phyloP scores from a whole-genome alignment of 805 yeast species.

The Candida sanyiensis region DNA sequence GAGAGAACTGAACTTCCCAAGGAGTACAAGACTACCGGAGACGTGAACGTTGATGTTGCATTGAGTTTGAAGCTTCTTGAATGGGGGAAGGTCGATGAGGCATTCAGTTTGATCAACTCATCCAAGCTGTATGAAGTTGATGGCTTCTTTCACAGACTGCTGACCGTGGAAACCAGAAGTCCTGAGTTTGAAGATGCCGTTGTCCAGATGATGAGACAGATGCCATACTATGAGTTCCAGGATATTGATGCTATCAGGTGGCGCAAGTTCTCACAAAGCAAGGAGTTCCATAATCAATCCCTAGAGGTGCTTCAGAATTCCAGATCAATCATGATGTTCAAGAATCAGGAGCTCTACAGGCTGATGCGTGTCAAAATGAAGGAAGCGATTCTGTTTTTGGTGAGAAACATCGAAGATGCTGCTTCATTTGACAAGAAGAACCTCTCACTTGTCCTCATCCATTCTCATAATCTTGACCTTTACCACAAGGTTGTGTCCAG shows the following conservation, averaged over 20 bases:
- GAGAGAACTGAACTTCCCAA: slow-evolving; percentile 12
- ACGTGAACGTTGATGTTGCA: slow-evolving; percentile 14
- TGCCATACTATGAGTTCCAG: slow-evolving; percentile 6
- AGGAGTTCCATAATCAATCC: slow-evolving; percentile 8
- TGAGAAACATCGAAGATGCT: neutral
- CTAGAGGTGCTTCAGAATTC: slow-evolving; percentile 4
- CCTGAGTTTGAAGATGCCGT: slow-evolving; percentile 3
- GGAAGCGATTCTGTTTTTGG: neutral
- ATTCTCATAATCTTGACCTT: neutral
- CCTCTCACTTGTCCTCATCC: neutral
- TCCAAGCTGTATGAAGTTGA: slow-evolving; percentile 5
- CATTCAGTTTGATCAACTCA: slow-evolving; percentile 8
- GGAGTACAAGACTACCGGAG: slow-evolving; percentile 14
- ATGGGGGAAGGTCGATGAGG: slow-evolving; percentile 5
- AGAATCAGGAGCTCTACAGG: slow-evolving; percentile 12
- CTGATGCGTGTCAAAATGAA: slow-evolving; percentile 7
- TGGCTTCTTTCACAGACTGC: slow-evolving; percentile 16
- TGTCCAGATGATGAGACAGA: slow-evolving; percentile 6
- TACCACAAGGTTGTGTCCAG: neutral
- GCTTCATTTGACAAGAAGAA: slow-evolving; percentile 2
- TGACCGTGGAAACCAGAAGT: neutral
- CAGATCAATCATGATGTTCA: slow-evolving; percentile 5
- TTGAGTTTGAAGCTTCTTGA: slow-evolving; percentile 10
- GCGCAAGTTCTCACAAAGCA: slow-evolving; percentile 7
- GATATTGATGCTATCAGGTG: slow-evolving; percentile 9